Base-by-base conservation (phyloP, 2,329 filamentous ascomycete genomes). In the Fusarium gaditjirri region DNA sequence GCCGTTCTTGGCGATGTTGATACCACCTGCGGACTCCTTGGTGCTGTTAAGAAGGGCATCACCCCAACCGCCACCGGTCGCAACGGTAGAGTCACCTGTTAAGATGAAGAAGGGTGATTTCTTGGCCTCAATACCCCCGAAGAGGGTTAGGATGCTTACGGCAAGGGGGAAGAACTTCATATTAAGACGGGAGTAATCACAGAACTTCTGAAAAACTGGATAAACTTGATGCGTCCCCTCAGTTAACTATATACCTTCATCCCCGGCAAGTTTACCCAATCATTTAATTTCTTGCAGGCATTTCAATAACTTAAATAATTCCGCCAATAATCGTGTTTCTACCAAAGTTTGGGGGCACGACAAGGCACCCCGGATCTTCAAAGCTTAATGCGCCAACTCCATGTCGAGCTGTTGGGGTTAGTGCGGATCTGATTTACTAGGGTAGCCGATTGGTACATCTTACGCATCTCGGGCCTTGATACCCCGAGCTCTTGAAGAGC, bases 21-120 rank as follows among this genome's bases (percentile, higher is more conserved):
- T 38, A 5, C 65, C 65, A 1, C 35, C 39, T 4, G n/a, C 57
- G 2, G 57, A 58, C 3, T 46, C 43, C 44, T 47, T 68, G 25
- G 57, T 64, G 8, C 12, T 33, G 10, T 57, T 64, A 4, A 68
- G 50, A 6, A 68, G 25, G 2, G 65, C 49, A 27, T 68, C 65
- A 0, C 65, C 65, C 65, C 65, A 68, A 0, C 65, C 65, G 1
- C 65, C 65, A 1, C 65, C 65, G 0, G 57, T 68, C 7, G 65
- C 65, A 33, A 69, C 65, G 5, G 65, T 69, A 4, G 65, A 68
- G 17, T 69, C 65, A 2, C 65, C 65, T 0, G 65, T 69, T 6
- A 68, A 16, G n/a, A 68, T 47, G 3, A 68, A 64, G 16, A 68
- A 68, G 2, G 65, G 65, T 0, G 65, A 64, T 6, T 57, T 69